These are phyloP conservation scores for Striga asiatica DNA, from an alignment of 257 asterid genomes.

Conservation along the genomic window DNA sequence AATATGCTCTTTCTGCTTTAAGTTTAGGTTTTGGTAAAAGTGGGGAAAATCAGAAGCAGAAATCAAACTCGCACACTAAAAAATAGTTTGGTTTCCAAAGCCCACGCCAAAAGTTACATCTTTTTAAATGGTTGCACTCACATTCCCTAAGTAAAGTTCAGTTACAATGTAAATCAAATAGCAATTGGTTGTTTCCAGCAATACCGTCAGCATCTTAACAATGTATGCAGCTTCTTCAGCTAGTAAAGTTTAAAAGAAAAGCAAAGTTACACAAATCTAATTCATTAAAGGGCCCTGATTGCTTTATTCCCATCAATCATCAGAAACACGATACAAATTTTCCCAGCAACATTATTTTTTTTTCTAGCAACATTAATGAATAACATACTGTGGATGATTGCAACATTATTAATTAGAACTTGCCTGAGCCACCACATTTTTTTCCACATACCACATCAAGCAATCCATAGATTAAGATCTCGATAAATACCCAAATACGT, in stretches of 20 bases:
- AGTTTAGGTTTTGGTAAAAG: too few relatives aligned
- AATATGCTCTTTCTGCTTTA: too few relatives aligned
- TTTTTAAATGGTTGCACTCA: neutral
- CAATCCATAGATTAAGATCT: neutral
- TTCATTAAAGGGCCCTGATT: constrained; percentile 1
- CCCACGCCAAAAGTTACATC: too few relatives aligned
- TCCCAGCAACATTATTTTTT: neutral
- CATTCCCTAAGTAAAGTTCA: neutral
- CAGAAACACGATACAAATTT: too few relatives aligned
- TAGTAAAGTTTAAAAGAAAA: neutral
- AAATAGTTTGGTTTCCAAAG: too few relatives aligned
- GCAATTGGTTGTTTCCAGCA: neutral
- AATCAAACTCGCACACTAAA: too few relatives aligned
- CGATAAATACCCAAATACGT: constrained; percentile 6
- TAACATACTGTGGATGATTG: neutral
- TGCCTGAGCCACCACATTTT: neutral
- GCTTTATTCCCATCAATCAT: too few relatives aligned
- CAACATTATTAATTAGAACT: neutral
- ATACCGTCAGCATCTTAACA: neutral
- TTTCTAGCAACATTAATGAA: neutral
- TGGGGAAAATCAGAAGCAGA: too few relatives aligned
- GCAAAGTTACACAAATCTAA: neutral
- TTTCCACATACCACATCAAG: neutral
- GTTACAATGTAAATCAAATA: neutral
- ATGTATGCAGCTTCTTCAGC: too few relatives aligned